These are phyloP conservation scores for Rubia peregrina DNA, from an alignment of 305 asterid species.

Conservation along the genomic window DNA sequence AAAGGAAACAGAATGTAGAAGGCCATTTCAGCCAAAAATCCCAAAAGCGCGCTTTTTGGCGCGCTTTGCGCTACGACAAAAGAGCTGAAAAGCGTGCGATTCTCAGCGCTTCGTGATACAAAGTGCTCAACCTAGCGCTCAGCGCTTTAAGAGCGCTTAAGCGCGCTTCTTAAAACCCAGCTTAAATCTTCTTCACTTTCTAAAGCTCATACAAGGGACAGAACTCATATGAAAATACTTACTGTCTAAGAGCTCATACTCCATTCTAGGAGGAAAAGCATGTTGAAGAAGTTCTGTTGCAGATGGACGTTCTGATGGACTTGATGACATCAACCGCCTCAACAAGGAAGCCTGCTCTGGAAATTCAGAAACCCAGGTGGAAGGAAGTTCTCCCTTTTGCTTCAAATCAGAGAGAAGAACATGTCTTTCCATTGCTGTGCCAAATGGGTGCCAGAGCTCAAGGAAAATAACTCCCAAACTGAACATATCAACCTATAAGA, in stretches of 20 bases:
- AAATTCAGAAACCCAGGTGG: conserved; percentile 67
- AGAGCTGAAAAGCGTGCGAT: no score
- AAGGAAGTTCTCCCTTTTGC: conserved; percentile 83
- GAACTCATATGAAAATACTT: conserved; percentile 26
- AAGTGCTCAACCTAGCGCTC: no score
- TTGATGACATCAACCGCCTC: conserved; percentile 60
- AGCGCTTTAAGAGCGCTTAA: no score
- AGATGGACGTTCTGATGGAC: conserved; percentile 95
- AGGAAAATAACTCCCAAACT: conserved; percentile 90
- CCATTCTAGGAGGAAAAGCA: conserved; percentile 95
- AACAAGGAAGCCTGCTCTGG: conserved; percentile 88
- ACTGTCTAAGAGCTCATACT: conserved; percentile 81
- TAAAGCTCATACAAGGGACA: neutral
- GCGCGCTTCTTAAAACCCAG: no score
- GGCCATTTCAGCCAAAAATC: no score
- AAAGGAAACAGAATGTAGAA: no score
- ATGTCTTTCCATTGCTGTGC: conserved; percentile 95
- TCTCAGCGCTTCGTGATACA: no score
- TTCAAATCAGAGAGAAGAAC: conserved; percentile 77
- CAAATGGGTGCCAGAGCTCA: conserved; percentile 98
- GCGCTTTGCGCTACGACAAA: no score
- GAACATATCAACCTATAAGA: conserved; percentile 85
- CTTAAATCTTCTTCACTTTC: neutral
- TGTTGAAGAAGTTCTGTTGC: conserved; percentile 86
- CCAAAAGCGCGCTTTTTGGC: no score